These are phyloP conservation scores for Fomitopsis palustris DNA, from an alignment of 1,284 basidiomycete species.

Conservation along the genomic window DNA sequence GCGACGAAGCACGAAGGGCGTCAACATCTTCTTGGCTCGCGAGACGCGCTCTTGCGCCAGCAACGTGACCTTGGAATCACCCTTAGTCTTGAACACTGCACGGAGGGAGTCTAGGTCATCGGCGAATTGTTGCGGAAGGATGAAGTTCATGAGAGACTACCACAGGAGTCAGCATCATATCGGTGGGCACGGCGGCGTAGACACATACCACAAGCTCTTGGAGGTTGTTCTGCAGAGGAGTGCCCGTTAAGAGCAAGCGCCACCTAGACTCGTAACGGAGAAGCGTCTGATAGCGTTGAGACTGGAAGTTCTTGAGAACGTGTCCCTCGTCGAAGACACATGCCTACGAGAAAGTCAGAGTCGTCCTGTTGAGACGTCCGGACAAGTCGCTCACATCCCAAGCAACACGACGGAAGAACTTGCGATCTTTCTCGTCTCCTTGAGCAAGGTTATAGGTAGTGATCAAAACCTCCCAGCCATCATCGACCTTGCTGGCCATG, in stretches of 20 bases:
- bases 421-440: slow-evolving; percentile 83
- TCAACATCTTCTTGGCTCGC: slow-evolving; percentile 98
- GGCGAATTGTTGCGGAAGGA: slow-evolving; percentile 88
- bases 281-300: slow-evolving; percentile 89
- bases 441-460: slow-evolving; percentile 96
- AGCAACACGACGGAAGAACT: slow-evolving; percentile 88
- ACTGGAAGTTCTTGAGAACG: slow-evolving; percentile 95
- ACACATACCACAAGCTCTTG: slow-evolving; percentile 86
- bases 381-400: slow-evolving; percentile 71
- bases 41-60: slow-evolving; percentile 90
- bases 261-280: slow-evolving; percentile 85
- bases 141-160: slow-evolving; percentile 97
- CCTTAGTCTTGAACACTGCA: slow-evolving; percentile 96
- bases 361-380: background rate
- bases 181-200: slow-evolving; percentile 6
- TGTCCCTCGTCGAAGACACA: slow-evolving; percentile 97
- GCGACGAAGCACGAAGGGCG: slow-evolving; percentile 93
- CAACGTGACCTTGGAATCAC: slow-evolving; percentile 81
- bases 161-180: background rate
- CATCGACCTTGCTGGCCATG: slow-evolving; percentile 32
- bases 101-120: slow-evolving; percentile 75
- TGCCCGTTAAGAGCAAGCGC: slow-evolving; percentile 93
- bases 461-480: slow-evolving; percentile 89
- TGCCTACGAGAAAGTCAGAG: slow-evolving; percentile 43
- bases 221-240: slow-evolving; percentile 88